A percentile compares a stretch with the other conserved stretches of the same genome.
phyloP scores from a whole-genome alignment of 2,329 filamentous ascomycete genomes.

The Cadophora sp. region DNA sequence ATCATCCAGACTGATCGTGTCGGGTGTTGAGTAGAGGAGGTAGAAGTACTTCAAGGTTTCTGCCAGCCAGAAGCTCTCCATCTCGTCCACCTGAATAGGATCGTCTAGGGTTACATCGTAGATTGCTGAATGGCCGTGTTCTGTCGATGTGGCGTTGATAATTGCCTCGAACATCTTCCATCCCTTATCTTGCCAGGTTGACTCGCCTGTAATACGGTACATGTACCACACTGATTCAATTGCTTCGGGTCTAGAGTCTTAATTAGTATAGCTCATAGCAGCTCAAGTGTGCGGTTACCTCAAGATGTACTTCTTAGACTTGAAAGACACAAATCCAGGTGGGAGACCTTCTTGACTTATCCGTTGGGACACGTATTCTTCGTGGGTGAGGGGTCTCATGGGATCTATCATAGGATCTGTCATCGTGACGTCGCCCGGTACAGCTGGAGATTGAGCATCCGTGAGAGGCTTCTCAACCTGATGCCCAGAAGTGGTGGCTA shows the following conservation, averaged over 20 bases:
- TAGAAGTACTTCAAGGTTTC: slow-evolving; percentile 96
- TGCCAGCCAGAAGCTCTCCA: slow-evolving; percentile 91
- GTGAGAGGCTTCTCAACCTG: slow-evolving; percentile 18
- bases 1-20: slow-evolving; percentile 67
- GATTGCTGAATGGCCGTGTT: slow-evolving; percentile 74
- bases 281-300: slow-evolving; percentile 52
- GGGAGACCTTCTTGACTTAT: slow-evolving; percentile 55
- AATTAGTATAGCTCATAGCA: slow-evolving; percentile 27
- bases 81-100: slow-evolving; percentile 60
- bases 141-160: slow-evolving; percentile 67
- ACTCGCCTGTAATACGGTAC: slow-evolving; percentile 86
- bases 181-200: slow-evolving; percentile 77
- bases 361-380: slow-evolving; percentile 57
- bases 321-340: slow-evolving; percentile 57
- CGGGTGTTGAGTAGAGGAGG: slow-evolving; percentile 75
- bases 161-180: slow-evolving; percentile 86
- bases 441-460: background rate
- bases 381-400: slow-evolving; percentile 51
- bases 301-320: slow-evolving; percentile 62
- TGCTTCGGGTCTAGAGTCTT: slow-evolving; percentile 60
- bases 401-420: slow-evolving; percentile 38
- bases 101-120: slow-evolving; percentile 61
- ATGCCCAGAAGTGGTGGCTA: slow-evolving; percentile 27
- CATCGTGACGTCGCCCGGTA: slow-evolving; percentile 10
- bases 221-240: slow-evolving; percentile 91